phyloP scores from a whole-genome alignment of 192 early-diverging fungal genomes.

The Backusella morwellensis region DNA sequence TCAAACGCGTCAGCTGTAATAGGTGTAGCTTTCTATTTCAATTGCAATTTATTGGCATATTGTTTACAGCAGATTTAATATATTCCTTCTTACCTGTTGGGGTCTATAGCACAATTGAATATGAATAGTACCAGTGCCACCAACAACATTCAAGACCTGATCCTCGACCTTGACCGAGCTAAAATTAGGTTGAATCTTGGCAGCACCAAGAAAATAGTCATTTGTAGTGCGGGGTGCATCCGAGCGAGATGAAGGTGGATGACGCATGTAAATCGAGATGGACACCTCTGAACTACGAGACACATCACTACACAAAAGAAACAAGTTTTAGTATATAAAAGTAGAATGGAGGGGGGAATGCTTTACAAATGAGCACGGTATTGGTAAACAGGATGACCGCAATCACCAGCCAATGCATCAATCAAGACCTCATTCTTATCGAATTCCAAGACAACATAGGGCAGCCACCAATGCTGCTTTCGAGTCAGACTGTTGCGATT shows the following conservation, averaged over 20 bases:
- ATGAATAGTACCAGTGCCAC: constrained; percentile 69
- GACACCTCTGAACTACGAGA: constrained; percentile 59
- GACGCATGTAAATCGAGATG: constrained; percentile 57
- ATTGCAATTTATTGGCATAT: background rate
- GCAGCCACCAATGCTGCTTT: constrained; percentile 60
- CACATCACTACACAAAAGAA: constrained; percentile 47
- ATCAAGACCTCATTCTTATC: constrained; percentile 94
- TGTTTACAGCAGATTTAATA: background rate
- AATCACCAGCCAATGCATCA: constrained; percentile 75
- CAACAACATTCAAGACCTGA: constrained; percentile 31
- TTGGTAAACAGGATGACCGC: constrained; percentile 73
- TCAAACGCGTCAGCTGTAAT: constrained; percentile 91
- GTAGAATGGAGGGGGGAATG: background rate
- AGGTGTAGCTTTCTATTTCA: constrained; percentile 56
- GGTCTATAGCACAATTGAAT: constrained; percentile 73
- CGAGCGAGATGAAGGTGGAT: constrained; percentile 40
- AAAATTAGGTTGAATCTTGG: constrained; percentile 52
- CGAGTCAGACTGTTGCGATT: constrained; percentile 55
- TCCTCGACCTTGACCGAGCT: constrained; percentile 38
- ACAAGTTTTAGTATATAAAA: background rate
- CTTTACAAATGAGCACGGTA: constrained; percentile 79
- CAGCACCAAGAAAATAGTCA: constrained; percentile 55
- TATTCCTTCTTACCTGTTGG: constrained; percentile 42
- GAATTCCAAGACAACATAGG: constrained; percentile 90
- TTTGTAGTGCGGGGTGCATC: constrained; percentile 42